Percentiles rank a stretch among this genome's conserved stretches.
Evolutionary conservation across 345 rosid species (phyloP).

Genomic region (Camelina sativa): DNA sequence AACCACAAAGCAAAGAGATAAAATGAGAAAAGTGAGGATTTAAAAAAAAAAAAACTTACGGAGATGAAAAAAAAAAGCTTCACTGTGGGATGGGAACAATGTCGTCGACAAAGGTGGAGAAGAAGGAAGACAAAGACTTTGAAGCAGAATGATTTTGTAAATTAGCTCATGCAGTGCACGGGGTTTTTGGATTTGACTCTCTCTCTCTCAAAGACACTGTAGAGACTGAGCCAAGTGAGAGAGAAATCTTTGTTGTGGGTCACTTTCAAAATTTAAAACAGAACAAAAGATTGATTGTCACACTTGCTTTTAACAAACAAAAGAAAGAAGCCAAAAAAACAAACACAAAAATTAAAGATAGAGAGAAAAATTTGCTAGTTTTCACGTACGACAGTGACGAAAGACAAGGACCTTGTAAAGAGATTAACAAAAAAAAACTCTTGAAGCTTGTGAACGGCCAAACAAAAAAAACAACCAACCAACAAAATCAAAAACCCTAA

Average conservation of each 20-base stretch:
- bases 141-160: slow-evolving; percentile 39
- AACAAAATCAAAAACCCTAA: slow-evolving; percentile 31
- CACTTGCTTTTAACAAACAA: slow-evolving; percentile 26
- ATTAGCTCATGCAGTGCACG: slow-evolving; percentile 30
- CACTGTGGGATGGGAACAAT: slow-evolving; percentile 49
- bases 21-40: slow-evolving; percentile 39
- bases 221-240: slow-evolving; percentile 17
- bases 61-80: slow-evolving; percentile 31
- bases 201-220: neutral
- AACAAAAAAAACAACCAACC: neutral
- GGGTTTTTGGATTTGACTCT: slow-evolving; percentile 35
- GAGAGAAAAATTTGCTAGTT: slow-evolving; percentile 8
- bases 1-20: slow-evolving; percentile 30
- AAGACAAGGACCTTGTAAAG: slow-evolving; percentile 39
- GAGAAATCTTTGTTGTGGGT: slow-evolving; percentile 30
- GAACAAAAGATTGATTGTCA: slow-evolving; percentile 14
- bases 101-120: slow-evolving; percentile 45
- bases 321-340: slow-evolving; percentile 40
- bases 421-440: neutral
- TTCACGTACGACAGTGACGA: slow-evolving; percentile 46
- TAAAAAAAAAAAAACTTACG: slow-evolving; percentile 28
- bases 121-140: slow-evolving; percentile 46
- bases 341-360: slow-evolving; percentile 20
- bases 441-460: slow-evolving; percentile 40
- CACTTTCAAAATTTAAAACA: slow-evolving; percentile 10